These are phyloP conservation scores for Tuber melanosporum DNA, from an alignment of 495 filamentous ascomycete genomes.

Conservation along the genomic window DNA sequence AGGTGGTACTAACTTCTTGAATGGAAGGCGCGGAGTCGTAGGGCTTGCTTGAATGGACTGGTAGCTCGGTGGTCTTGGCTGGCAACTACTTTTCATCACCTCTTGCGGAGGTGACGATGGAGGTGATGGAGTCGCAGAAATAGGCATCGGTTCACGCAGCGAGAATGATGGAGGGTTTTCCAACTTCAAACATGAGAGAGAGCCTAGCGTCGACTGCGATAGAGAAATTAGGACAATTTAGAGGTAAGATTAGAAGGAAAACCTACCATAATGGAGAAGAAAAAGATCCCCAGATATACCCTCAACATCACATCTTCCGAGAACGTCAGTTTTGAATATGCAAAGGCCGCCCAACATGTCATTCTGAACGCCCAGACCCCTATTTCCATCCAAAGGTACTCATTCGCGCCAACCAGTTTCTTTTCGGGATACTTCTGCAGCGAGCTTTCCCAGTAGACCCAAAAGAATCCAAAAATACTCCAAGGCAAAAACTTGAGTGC, in stretches of 20 bases:
- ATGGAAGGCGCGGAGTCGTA: slow-evolving; percentile 17
- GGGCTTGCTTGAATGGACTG: slow-evolving; percentile 12
- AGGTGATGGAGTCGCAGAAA: slow-evolving; percentile 25
- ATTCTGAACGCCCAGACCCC: slow-evolving; percentile 17
- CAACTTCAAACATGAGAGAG: slow-evolving; percentile 36
- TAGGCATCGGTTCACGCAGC: slow-evolving; percentile 31
- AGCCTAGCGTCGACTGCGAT: slow-evolving; percentile 23
- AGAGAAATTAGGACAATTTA: slow-evolving; percentile 5
- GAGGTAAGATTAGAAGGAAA: neutral
- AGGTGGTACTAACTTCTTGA: slow-evolving; percentile 5
- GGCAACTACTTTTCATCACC: neutral
- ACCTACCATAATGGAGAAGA: slow-evolving; percentile 32
- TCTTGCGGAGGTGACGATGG: slow-evolving; percentile 21
- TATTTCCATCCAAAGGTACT: slow-evolving; percentile 30
- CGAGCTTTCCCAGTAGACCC: slow-evolving; percentile 28
- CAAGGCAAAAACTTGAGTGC: slow-evolving; percentile 22
- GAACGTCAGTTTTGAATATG: slow-evolving; percentile 14
- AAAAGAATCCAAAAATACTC: slow-evolving; percentile 30
- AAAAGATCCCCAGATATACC: slow-evolving; percentile 32
- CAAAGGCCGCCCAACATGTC: slow-evolving; percentile 11
- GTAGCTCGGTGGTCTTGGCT: slow-evolving; percentile 14
- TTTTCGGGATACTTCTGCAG: slow-evolving; percentile 31
- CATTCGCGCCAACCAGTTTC: slow-evolving; percentile 29
- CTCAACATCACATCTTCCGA: slow-evolving; percentile 15
- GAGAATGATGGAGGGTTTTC: slow-evolving; percentile 36